Evolutionary conservation across 75 land plant species (phyloP), one percentile per base, ranked within the genome.

Genomic region (Ceratopteris richardii): DNA sequence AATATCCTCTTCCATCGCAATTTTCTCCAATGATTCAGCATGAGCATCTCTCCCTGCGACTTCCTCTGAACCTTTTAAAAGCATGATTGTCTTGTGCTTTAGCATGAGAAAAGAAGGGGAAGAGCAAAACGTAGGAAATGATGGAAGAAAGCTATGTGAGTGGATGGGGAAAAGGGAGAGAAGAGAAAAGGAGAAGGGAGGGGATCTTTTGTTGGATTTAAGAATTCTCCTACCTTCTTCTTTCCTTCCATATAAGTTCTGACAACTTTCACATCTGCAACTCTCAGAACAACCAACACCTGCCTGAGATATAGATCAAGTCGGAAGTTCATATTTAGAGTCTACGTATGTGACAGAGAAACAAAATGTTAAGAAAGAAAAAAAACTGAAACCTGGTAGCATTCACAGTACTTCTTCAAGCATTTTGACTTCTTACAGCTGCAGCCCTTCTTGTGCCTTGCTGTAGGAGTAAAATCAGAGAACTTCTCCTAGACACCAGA

Each of bases 401-500:
- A 92, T 76, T 92, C 95, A 57, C 97, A 92, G 57, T 92, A 92
- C 57, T 92, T 88, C 70, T 92, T 92, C 0, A 82, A 70, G 59
- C 97, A 92, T 39, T 76, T 73, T 37, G 97, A 92, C 65, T 92
- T 92, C 64, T 85, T 92, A 76, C 97, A 92, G 62, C 88, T 92
- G 63, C 97, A 92, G 36, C 97, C 97, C 60, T 82, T 94, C 55
- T 92, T 92, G 63, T 92, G 97, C 22, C 94, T 77, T 21, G 97
- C 94, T 9, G 97, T 82, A 37, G 86, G 77, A 41, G 97, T 81
- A 24, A 88, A 84, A 36, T 66, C 69, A 44, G 68, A 68, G 62
- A 56, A 69, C 13, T 69, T 47, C 16, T 79, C 85, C 67, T 87
- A 81, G 80, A 72, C 44, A 67, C 67, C 31, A 44, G 26, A 39